Conservation (phyloP, 192 early-diverging fungal genomes). For the Radiomyces spectabilis region DNA sequence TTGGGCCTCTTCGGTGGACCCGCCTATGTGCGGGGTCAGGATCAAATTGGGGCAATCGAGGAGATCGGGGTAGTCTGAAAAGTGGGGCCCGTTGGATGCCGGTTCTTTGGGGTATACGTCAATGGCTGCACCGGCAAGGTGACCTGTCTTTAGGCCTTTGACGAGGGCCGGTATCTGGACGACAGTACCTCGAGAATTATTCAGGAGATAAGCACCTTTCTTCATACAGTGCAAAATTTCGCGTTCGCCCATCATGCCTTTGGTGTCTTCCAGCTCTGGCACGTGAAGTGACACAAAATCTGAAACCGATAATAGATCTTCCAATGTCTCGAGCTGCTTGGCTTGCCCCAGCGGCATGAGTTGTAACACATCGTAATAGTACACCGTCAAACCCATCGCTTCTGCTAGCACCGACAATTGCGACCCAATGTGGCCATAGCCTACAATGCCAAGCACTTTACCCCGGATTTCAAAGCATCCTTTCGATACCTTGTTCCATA, state of each 20-base stretch:
- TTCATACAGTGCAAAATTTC: constrained; percentile 85
- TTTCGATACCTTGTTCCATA: constrained; percentile 89
- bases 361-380: constrained; percentile 87
- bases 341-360: constrained; percentile 91
- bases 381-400: constrained; percentile 89
- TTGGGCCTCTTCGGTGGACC: constrained; percentile 99
- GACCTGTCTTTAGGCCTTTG: constrained; percentile 71
- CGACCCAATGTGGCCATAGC: constrained; percentile 98
- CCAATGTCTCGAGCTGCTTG: constrained; percentile 57
- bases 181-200: constrained; percentile 92
- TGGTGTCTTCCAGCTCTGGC: constrained; percentile 94
- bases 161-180: constrained; percentile 90
- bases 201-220: constrained; percentile 86
- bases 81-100: constrained; percentile 78
- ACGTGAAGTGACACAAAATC: constrained; percentile 98
- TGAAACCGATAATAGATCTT: constrained; percentile 69
- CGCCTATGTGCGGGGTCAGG: constrained; percentile 98
- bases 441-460: constrained; percentile 93
- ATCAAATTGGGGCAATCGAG: constrained; percentile 88
- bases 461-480: constrained; percentile 92
- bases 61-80: constrained; percentile 39
- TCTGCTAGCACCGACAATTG: constrained; percentile 97
- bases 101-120: constrained; percentile 98
- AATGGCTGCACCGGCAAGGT: constrained; percentile 88
- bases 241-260: constrained; percentile 92